These are phyloP conservation scores for Phytopythium helicoides DNA, from an alignment of 352 stramenopile genomes.

Conservation along the genomic window DNA sequence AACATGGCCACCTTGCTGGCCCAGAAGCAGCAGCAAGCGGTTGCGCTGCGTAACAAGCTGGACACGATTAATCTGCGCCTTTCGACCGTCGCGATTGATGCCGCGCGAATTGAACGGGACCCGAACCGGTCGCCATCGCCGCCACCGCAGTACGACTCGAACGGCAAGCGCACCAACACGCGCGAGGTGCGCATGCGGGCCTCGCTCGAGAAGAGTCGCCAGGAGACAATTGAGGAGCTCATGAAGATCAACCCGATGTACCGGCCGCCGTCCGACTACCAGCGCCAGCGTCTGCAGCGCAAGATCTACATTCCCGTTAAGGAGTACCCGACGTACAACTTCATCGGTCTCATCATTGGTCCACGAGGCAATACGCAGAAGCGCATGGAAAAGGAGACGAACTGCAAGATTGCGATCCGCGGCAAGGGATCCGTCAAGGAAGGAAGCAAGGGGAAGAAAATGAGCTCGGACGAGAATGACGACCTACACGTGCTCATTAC, in stretches of 20 bases:
- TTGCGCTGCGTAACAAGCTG: conserved; percentile 70
- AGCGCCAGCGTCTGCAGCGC: conserved; percentile 90
- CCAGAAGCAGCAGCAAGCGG: conserved; percentile 71
- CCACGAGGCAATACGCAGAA: conserved; percentile 99
- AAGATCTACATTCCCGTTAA: conserved; percentile 98
- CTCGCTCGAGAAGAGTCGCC: conserved; percentile 86
- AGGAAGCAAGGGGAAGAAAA: conserved; percentile 92
- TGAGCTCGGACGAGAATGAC: conserved; percentile 94
- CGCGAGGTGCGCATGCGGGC: conserved; percentile 94
- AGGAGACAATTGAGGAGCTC: conserved; percentile 94
- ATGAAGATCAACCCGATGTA: conserved; percentile 94
- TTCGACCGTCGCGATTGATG: conserved; percentile 78
- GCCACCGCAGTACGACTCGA: conserved; percentile 94
- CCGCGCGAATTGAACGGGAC: conserved; percentile 78
- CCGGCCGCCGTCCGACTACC: conserved; percentile 83
- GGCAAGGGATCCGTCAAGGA: conserved; percentile 97
- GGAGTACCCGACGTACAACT: conserved; percentile 99
- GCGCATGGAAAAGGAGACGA: conserved; percentile 97
- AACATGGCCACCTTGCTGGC: conserved; percentile 45
- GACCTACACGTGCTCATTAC: conserved; percentile 95
- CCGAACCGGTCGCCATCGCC: conserved; percentile 91
- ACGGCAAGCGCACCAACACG: conserved; percentile 97
- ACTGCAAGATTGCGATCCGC: conserved; percentile 99
- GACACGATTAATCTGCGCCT: conserved; percentile 73
- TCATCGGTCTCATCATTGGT: conserved; percentile 99